These are phyloP conservation scores for Vaucheria bursata DNA, from an alignment of 352 stramenopile species.

Conservation along the genomic window DNA sequence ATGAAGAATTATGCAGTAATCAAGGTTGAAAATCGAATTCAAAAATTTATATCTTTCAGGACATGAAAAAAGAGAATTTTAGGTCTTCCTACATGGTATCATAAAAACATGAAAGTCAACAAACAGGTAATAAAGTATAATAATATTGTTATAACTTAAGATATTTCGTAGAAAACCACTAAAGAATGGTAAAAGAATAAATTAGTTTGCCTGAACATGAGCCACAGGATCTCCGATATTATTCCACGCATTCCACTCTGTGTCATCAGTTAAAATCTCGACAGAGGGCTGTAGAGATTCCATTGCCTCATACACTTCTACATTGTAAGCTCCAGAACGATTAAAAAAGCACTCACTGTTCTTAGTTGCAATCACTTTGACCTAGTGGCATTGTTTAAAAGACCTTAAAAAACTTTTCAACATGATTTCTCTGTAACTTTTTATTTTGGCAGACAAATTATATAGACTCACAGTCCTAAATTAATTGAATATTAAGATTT, in stretches of 20 bases:
- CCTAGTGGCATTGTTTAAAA: too few species aligned
- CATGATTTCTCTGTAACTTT: too few species aligned
- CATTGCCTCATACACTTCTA: slow-evolving; percentile 53
- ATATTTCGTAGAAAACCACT: not conserved
- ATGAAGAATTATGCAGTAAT: too few species aligned
- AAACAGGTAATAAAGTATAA: not conserved
- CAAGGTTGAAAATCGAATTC: not conserved
- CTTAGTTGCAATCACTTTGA: slow-evolving; percentile 69
- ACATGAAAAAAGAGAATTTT: not conserved
- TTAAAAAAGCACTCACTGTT: slow-evolving; percentile 68
- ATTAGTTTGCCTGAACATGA: slow-evolving; percentile 31
- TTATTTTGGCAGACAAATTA: too few species aligned
- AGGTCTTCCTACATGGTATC: not conserved
- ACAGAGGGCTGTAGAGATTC: slow-evolving; percentile 33
- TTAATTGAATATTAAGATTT: too few species aligned
- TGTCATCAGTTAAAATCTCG: slow-evolving; percentile 23
- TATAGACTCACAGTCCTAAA: too few species aligned
- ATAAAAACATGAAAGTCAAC: not conserved
- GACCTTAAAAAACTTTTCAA: too few species aligned
- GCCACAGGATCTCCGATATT: slow-evolving; percentile 34
- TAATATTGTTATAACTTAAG: not conserved
- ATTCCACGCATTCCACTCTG: slow-evolving; percentile 36
- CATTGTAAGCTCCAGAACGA: slow-evolving; percentile 64
- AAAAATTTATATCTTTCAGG: not conserved
- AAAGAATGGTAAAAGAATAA: not conserved